phyloP scores from a whole-genome alignment of 106 monocot species.

The Iris macrosiphon region DNA sequence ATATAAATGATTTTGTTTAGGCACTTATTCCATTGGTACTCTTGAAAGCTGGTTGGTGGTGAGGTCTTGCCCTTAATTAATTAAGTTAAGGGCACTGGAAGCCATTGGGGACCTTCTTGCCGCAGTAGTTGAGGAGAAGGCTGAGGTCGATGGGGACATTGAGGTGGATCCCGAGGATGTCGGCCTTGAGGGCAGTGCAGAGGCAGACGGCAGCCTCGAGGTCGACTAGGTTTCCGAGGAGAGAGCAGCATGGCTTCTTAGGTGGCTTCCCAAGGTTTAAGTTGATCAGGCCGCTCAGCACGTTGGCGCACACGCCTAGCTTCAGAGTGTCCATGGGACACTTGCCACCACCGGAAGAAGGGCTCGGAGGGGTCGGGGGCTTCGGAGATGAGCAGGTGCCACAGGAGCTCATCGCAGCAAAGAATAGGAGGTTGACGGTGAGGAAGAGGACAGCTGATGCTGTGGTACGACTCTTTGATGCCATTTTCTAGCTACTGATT shows the following conservation, averaged over 20 bases:
- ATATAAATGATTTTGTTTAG: too few relatives aligned
- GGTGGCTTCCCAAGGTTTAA: constrained; percentile 5
- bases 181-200: constrained; percentile 10
- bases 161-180: constrained; percentile 15
- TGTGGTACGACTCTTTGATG: not conserved
- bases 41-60: too few relatives aligned
- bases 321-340: constrained; percentile 12
- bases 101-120: constrained; percentile 8
- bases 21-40: too few relatives aligned
- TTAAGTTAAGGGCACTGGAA: constrained; percentile 10
- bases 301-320: constrained; percentile 12
- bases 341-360: not conserved
- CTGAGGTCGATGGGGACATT: constrained; percentile 12
- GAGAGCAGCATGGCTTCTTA: constrained; percentile 18
- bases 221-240: constrained; percentile 10
- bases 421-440: not conserved
- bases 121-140: constrained; percentile 20
- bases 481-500: too few relatives aligned
- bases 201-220: constrained; percentile 19
- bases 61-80: too few relatives aligned
- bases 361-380: not conserved
- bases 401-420: not conserved
- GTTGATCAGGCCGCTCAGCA: constrained; percentile 12
- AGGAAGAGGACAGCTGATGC: not conserved
- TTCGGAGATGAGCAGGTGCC: not conserved